Percentiles rank a stretch among this genome's conserved stretches.
Conservation (phyloP, 1,139 yeast genomes). For the Zygosaccharomyces sapae region DNA sequence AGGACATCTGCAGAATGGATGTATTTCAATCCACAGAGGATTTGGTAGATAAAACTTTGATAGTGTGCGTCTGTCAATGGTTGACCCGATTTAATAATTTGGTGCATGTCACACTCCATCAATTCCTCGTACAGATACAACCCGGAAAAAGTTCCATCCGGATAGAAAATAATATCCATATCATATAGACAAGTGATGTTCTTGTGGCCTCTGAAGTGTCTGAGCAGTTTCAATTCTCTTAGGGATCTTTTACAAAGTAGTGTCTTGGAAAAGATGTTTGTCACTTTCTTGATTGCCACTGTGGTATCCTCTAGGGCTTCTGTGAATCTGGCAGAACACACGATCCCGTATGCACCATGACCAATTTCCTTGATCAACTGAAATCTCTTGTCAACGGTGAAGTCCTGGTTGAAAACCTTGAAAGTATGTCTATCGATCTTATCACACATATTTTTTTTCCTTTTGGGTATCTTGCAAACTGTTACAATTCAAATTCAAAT, state of each 20-base stretch:
- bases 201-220: slow-evolving; percentile 89
- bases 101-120: slow-evolving; percentile 98
- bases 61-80: slow-evolving; percentile 92
- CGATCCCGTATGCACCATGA: slow-evolving; percentile 96
- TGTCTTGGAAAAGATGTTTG: slow-evolving; percentile 84
- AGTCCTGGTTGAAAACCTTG: slow-evolving; percentile 83
- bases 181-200: slow-evolving; percentile 92
- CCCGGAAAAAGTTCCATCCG: slow-evolving; percentile 70
- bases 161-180: slow-evolving; percentile 65
- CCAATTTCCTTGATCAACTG: slow-evolving; percentile 87
- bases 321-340: slow-evolving; percentile 82
- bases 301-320: slow-evolving; percentile 62
- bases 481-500: neutral
- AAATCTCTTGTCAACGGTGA: slow-evolving; percentile 79
- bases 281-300: slow-evolving; percentile 94
- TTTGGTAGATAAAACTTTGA: slow-evolving; percentile 89
- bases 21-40: slow-evolving; percentile 85
- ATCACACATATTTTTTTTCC: slow-evolving; percentile 19
- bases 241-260: slow-evolving; percentile 85
- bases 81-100: slow-evolving; percentile 89
- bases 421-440: slow-evolving; percentile 41
- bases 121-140: slow-evolving; percentile 87
- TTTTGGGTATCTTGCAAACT: slow-evolving; percentile 4
- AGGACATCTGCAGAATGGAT: slow-evolving; percentile 95
- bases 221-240: slow-evolving; percentile 79